Conservation (phyloP, 192 early-diverging fungal species). For the Rhizoclosmatium sp. region DNA sequence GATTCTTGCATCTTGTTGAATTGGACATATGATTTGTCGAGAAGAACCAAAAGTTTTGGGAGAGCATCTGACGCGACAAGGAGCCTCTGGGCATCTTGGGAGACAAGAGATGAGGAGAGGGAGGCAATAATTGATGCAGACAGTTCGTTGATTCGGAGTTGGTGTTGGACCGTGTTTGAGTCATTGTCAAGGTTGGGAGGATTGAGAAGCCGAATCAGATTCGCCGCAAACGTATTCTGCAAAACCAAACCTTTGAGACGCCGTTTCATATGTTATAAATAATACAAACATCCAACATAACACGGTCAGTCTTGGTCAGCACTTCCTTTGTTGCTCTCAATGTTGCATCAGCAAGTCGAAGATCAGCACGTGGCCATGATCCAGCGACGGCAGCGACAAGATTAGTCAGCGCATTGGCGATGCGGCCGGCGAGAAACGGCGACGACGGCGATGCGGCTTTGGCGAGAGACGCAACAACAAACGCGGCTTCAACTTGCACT, state of each 20-base stretch:
- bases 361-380: background rate
- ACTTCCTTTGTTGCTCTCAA: too few relatives aligned
- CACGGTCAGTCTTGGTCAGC: too few relatives aligned
- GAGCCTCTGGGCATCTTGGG: constrained; percentile 57
- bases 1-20: constrained; percentile 77
- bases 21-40: constrained; percentile 56
- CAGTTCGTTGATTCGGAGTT: background rate
- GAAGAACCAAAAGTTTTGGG: constrained; percentile 61
- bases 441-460: constrained; percentile 37
- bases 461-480: constrained; percentile 10
- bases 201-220: constrained; percentile 17
- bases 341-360: background rate
- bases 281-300: too few relatives aligned
- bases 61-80: constrained; percentile 66
- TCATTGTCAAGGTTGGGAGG: too few relatives aligned
- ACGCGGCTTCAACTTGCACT: constrained; percentile 13
- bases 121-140: constrained; percentile 24
- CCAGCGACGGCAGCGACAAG: background rate
- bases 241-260: too few relatives aligned
- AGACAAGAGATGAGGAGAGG: background rate
- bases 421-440: constrained; percentile 63
- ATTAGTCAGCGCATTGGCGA: constrained; percentile 56
- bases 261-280: too few relatives aligned
- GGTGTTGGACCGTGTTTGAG: background rate
- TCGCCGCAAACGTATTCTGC: background rate